Evolutionary conservation across 2,329 filamentous ascomycete genomes (phyloP), one percentile per base, ranked within the genome.

Genomic region (Elsinoe necatrix): DNA sequence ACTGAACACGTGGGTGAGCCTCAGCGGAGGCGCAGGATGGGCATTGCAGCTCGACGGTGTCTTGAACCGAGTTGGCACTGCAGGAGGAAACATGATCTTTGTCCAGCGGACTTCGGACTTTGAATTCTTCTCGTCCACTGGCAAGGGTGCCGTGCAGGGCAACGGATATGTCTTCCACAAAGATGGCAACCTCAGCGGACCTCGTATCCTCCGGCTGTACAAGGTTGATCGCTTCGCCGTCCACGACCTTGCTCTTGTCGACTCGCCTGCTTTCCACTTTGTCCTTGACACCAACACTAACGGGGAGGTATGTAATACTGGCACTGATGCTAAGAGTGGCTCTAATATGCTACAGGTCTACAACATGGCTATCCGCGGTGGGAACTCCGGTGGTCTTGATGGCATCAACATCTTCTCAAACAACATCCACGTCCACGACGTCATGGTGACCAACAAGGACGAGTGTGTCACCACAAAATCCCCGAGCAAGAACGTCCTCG

Each of bases 361-460:
- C 66, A 80, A 80, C 60, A 73, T 80, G 72, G 75, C 74, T 7
- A 77, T 81, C 57, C 75, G 77, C 3, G 78, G 78, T 43, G 78
- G 72, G 2, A 71, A 80, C 56, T 65, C 68, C 58, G 78, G 78
- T 48, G 77, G 77, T 47, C 66, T 82, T 4, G 80, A 83, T 63
- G 80, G 80, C 2, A 72, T 82, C 57, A 77, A 82, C 63, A 72
- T 82, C 3, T 79, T 73, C 69, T 73, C 74, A 11, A 73, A 66
- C 43, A 81, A 82, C 61, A 75, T 82, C 55, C 80, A 77, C 75
- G 69, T 82, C 48, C 80, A 83, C 63, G 80, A 83, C 64, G 67
- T 82, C 42, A 77, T 78, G 69, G 80, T 83, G 4, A 81, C 80
- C 21, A 83, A 83, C 73, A 81, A 80, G 66, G 79, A 83, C 63